Conservation (phyloP, 139 green algal genomes). For the Pedinophyceae sp. region DNA sequence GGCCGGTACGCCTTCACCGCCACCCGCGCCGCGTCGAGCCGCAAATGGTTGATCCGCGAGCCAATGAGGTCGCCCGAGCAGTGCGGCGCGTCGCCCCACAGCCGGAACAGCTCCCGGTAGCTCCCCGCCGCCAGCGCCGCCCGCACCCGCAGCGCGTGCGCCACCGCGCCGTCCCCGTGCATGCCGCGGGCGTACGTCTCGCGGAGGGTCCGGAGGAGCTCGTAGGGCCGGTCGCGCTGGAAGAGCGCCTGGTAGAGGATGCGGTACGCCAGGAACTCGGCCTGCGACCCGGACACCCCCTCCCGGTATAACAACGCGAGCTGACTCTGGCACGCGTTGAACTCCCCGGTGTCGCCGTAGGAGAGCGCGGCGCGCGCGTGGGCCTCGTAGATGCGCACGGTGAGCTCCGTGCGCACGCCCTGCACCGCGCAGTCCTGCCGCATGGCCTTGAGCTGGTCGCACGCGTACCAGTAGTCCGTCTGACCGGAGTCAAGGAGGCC, state of each 20-base stretch:
- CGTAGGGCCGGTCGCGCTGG: too few species aligned
- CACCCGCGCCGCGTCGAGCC: too few species aligned
- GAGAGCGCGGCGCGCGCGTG: slow-evolving; percentile 58
- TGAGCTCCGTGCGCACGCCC: slow-evolving; percentile 40
- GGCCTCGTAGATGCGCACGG: slow-evolving; percentile 66
- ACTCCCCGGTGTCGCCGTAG: slow-evolving; percentile 73
- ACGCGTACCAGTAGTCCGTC: slow-evolving; percentile 48
- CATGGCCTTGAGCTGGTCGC: slow-evolving; percentile 84
- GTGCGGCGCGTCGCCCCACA: too few species aligned
- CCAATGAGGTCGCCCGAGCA: too few species aligned
- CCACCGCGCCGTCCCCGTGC: too few species aligned
- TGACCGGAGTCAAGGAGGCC: slow-evolving; percentile 16
- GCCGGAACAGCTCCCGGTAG: too few species aligned
- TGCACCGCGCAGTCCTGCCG: slow-evolving; percentile 79
- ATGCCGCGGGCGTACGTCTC: too few species aligned
- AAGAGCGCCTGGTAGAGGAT: too few species aligned
- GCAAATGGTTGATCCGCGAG: too few species aligned
- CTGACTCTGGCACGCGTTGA: slow-evolving; percentile 80
- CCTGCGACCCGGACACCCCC: slow-evolving; percentile 14
- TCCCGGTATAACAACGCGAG: slow-evolving; percentile 40
- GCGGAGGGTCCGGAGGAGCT: too few species aligned
- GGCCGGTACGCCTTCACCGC: slow-evolving; percentile 39
- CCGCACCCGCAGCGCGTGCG: too few species aligned
- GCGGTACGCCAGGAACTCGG: slow-evolving; percentile 43
- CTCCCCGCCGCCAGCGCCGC: too few species aligned